Evolutionary conservation across 768 basidiomycete species (phyloP).

Genomic region (Tricholoma matsutake): DNA sequence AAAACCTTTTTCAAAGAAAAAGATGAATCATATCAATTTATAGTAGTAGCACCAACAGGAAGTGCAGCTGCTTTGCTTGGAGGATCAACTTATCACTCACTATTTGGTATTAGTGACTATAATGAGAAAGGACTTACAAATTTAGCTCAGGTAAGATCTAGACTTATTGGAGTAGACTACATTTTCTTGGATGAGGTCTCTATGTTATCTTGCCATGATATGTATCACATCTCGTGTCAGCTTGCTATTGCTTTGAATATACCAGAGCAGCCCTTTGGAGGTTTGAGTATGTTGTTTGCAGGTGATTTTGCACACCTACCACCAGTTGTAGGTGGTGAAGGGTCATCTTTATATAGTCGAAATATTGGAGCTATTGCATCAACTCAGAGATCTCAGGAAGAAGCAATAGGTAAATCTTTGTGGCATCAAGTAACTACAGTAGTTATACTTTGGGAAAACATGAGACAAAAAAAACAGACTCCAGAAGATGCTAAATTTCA

Average conservation of each 20-base stretch:
- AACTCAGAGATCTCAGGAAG: background rate
- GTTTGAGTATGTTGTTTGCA: constrained; percentile 21
- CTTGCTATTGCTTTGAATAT: constrained; percentile 14
- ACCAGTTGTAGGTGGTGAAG: background rate
- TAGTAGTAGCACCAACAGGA: too few relatives aligned
- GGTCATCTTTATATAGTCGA: too few relatives aligned
- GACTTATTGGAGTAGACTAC: constrained; percentile 23
- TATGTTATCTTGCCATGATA: constrained; percentile 32
- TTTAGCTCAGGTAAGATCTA: constrained; percentile 5
- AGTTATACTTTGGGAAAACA: too few relatives aligned
- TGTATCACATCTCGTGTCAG: constrained; percentile 15
- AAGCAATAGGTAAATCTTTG: constrained; percentile 15
- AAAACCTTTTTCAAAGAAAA: too few relatives aligned
- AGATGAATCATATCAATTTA: too few relatives aligned
- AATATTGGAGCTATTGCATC: background rate
- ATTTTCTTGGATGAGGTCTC: constrained; percentile 26
- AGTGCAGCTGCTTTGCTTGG: too few relatives aligned
- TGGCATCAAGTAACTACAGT: constrained; percentile 4
- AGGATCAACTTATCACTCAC: too few relatives aligned
- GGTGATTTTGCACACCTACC: constrained; percentile 3
- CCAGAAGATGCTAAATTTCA: too few relatives aligned
- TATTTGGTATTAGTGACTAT: too few relatives aligned
- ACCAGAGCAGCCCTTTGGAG: constrained; percentile 27
- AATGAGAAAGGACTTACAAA: too few relatives aligned
- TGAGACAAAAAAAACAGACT: too few relatives aligned